These are phyloP conservation scores for Aspergillus carbonarius DNA, from an alignment of 2,329 filamentous ascomycete species.

Conservation along the genomic window DNA sequence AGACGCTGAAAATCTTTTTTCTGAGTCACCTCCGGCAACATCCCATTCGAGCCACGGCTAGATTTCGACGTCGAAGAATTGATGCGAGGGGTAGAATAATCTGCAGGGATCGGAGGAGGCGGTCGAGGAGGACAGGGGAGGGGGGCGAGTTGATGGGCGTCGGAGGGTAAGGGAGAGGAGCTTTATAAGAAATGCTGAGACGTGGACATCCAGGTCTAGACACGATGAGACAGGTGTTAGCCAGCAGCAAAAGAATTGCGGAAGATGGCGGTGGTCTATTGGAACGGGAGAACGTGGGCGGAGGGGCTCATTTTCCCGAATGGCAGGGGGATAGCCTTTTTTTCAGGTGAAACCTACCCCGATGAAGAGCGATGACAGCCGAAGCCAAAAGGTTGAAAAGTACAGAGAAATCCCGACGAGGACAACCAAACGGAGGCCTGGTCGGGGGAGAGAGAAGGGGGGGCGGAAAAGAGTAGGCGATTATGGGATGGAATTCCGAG, in stretches of 20 bases:
- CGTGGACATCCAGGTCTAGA: constrained; percentile 17
- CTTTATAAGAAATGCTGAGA: constrained; percentile 13
- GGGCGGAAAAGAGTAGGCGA: neutral
- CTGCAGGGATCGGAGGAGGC: neutral
- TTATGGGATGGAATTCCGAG: neutral
- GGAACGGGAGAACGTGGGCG: constrained; percentile 18
- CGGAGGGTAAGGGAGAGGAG: neutral
- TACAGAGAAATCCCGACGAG: neutral
- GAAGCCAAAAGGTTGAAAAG: neutral
- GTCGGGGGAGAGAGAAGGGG: neutral
- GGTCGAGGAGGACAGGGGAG: neutral
- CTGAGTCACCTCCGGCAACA: constrained; percentile 26
- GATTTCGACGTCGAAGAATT: neutral
- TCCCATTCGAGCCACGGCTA: constrained; percentile 15
- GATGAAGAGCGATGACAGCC: constrained; percentile 11
- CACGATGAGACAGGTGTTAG: constrained; percentile 13
- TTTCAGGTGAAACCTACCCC: constrained; percentile 18
- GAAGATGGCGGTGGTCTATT: constrained; percentile 11
- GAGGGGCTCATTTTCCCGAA: constrained; percentile 20
- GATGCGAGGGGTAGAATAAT: neutral
- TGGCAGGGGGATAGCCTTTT: constrained; percentile 10
- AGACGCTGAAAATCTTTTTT: constrained; percentile 18
- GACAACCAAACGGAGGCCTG: constrained; percentile 1
- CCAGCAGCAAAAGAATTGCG: constrained; percentile 13
- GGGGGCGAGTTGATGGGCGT: neutral